Evolutionary conservation across 495 filamentous ascomycete genomes (phyloP).

Genomic region (Neurospora sp.): DNA sequence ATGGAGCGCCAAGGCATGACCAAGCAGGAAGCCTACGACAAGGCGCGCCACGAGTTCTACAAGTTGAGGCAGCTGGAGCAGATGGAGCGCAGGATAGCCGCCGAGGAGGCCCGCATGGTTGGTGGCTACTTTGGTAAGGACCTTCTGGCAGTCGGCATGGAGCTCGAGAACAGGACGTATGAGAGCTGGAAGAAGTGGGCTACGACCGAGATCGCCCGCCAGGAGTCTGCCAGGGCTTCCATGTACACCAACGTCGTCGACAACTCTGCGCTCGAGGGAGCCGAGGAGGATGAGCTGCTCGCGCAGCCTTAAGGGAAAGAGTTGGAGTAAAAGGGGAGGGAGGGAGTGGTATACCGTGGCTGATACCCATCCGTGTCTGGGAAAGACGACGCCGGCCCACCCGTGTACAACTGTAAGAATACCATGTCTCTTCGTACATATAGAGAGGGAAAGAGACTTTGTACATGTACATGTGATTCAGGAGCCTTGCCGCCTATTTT

Average conservation of each 20-base stretch:
- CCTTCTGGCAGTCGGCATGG: conserved; percentile 63
- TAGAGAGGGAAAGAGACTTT: not conserved
- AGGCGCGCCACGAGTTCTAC: conserved; percentile 85
- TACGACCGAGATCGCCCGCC: conserved; percentile 29
- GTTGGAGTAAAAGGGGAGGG: not conserved
- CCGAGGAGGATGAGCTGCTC: conserved; percentile 7
- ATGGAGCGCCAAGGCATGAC: conserved; percentile 55
- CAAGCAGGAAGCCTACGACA: conserved; percentile 69
- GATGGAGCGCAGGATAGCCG: conserved; percentile 70
- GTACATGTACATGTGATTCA: not conserved
- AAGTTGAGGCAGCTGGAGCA: conserved; percentile 69
- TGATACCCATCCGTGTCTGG: not conserved
- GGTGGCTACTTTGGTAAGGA: conserved; percentile 81
- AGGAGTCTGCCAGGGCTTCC: conserved; percentile 36
- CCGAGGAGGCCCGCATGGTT: conserved; percentile 75
- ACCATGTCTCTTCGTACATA: not conserved
- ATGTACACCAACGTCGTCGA: conserved; percentile 29
- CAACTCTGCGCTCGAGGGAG: not conserved
- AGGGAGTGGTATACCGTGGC: not conserved
- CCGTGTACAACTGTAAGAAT: conserved; percentile 1
- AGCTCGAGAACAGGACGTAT: conserved; percentile 66
- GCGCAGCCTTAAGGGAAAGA: not conserved
- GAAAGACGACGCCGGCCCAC: not conserved
- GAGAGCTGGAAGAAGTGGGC: conserved; percentile 83
- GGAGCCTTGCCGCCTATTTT: not conserved